Base-by-base conservation (phyloP, 164 flowering plant species). In the Dillenia turbinata region DNA sequence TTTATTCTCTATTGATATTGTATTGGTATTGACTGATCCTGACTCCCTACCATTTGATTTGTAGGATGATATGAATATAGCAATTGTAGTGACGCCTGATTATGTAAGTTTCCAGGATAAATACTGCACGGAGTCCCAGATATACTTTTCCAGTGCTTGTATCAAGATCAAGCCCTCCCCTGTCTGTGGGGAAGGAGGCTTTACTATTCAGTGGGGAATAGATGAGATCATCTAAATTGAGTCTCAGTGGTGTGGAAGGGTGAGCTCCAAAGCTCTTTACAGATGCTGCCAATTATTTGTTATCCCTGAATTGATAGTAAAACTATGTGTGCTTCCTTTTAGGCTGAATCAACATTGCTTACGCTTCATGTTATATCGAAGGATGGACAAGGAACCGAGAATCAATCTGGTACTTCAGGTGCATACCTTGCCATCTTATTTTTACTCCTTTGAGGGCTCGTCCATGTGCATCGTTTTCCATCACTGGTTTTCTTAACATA, bases 31-130 rank as follows among this genome's bases (percentile, higher is more conserved):
- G 26, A 24, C 26, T 24, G 26, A 24, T 24, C 26, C 26, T 24
- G 26, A 24, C 26, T 24, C 49, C 51, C 53, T 26, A 52, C 13
- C 62, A 62, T 54, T 69, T 61, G 62, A 46, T 71, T 74, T 47
- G 40, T 81, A 86, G 89, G 79, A 73, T 63, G 59, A 68, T 24
- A 26, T 57, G 47, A 56, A 69, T 62, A 33, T 22, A 63, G 74
- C 56, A 2, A 77, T 88, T 62, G 57, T 57, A 50, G 53, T 83
- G 47, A 46, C 8, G 59, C 83, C 96, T 53, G 97, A 83, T 76
- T 78, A 63, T 75, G 54, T 80, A 44, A 44, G 59, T 10, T 76
- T 66, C 58, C 66, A 77, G 43, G 78, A 75, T 64, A 62, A 44
- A 55, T 58, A 63, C 63, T 76, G 51, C 66, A 56, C 70, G 17